Conservation (phyloP, 495 filamentous ascomycete genomes). For the Tuber umbilicatum region DNA sequence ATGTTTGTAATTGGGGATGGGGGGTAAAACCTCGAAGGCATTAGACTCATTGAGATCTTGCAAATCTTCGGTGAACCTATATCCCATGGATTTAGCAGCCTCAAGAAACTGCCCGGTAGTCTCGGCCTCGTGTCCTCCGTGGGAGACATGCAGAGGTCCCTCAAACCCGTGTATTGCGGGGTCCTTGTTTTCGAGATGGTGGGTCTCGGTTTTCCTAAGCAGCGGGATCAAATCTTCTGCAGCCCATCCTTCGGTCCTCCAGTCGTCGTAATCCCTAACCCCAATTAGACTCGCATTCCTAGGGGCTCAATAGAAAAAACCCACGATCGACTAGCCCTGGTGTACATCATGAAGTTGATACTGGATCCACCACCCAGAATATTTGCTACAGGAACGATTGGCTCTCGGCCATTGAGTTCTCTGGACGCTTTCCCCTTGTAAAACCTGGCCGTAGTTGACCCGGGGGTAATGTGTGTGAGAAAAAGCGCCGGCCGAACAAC, state of each 20-base stretch:
- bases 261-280: constrained; percentile 48
- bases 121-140: constrained; percentile 43
- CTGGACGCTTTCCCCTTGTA: constrained; percentile 37
- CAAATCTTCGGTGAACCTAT: constrained; percentile 46
- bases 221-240: constrained; percentile 50
- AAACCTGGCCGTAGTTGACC: constrained; percentile 28
- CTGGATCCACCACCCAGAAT: constrained; percentile 56
- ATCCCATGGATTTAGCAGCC: constrained; percentile 46
- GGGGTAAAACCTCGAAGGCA: constrained; percentile 40
- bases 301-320: neutral
- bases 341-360: constrained; percentile 57
- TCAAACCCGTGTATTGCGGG: constrained; percentile 47
- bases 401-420: constrained; percentile 47
- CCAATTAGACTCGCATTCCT: neutral
- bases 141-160: constrained; percentile 50
- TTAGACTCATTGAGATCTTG: constrained; percentile 45
- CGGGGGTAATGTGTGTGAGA: constrained; percentile 25
- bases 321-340: constrained; percentile 41
- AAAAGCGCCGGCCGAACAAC: constrained; percentile 46
- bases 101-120: constrained; percentile 44
- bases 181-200: constrained; percentile 26
- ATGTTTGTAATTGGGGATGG: no score
- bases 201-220: constrained; percentile 50
- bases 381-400: constrained; percentile 51
- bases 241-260: constrained; percentile 51